These are phyloP conservation scores for Secale cereale DNA, from an alignment of 176 grass and related monocot genomes.

Conservation along the genomic window DNA sequence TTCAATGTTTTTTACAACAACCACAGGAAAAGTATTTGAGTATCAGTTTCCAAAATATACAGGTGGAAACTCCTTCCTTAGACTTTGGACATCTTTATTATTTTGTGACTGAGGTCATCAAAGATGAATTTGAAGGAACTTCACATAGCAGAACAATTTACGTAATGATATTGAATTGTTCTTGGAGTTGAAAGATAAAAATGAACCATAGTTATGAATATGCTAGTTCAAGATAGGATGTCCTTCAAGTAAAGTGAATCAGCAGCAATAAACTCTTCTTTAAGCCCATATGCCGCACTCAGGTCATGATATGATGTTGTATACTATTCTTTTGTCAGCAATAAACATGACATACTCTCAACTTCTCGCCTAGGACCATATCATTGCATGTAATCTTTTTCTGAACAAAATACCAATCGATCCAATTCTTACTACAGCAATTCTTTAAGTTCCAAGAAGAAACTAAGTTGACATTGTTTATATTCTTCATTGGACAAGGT, in stretches of 20 bases:
- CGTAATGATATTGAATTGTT: slow-evolving; percentile 7
- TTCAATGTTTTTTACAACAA: slow-evolving; percentile 70
- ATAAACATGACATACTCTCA: background rate
- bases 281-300: background rate
- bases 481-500: slow-evolving; percentile 50
- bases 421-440: slow-evolving; percentile 7
- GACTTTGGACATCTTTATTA: background rate
- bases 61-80: slow-evolving; percentile 35
- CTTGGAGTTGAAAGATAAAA: background rate
- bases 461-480: slow-evolving; percentile 15
- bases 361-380: background rate
- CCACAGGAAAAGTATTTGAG: slow-evolving; percentile 75
- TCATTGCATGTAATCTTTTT: background rate
- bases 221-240: background rate
- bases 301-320: background rate
- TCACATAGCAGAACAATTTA: background rate
- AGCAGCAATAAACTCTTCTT: background rate
- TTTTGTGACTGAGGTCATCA: background rate
- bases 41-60: slow-evolving; percentile 64
- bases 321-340: background rate
- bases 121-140: slow-evolving; percentile 1
- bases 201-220: background rate
- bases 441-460: slow-evolving; percentile 8
- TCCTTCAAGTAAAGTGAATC: background rate
- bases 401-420: background rate